These are phyloP conservation scores for Plantago ovata DNA, from an alignment of 257 asterid species.

Conservation along the genomic window DNA sequence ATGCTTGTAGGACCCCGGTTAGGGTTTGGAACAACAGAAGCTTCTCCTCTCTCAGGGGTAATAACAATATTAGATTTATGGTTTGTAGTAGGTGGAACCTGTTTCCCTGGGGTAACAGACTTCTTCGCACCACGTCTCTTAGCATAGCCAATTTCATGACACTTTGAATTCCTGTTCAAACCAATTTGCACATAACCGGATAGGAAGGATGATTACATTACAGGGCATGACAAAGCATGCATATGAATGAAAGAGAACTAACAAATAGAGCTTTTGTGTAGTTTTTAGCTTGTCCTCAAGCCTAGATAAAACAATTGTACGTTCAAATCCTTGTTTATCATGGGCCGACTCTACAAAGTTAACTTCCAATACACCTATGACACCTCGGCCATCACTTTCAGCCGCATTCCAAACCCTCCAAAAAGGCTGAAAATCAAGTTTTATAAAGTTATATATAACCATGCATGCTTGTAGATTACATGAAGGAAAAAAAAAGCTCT, in stretches of 20 bases:
- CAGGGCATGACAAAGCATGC: background rate
- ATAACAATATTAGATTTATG: conserved; percentile 6
- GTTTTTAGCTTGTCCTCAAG: conserved; percentile 42
- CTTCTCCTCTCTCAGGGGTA: conserved; percentile 19
- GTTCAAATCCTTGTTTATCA: conserved; percentile 75
- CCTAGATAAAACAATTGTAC: conserved; percentile 43
- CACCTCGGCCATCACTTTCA: conserved; percentile 88
- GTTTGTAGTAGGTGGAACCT: conserved; percentile 11
- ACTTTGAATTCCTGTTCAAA: conserved; percentile 38
- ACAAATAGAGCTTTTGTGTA: conserved; percentile 57
- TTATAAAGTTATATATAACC: no score
- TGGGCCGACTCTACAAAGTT: conserved; percentile 79
- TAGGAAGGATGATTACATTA: background rate
- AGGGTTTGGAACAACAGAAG: conserved; percentile 8
- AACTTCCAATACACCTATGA: conserved; percentile 66
- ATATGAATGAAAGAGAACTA: conserved; percentile 10
- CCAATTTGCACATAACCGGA: background rate
- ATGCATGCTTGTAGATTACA: no score
- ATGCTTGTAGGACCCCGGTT: no score
- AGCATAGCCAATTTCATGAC: conserved; percentile 67
- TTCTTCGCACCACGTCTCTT: conserved; percentile 32
- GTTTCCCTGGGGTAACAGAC: conserved; percentile 17
- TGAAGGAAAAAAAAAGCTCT: background rate
- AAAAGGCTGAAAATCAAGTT: conserved; percentile 45
- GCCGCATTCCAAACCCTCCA: conserved; percentile 95